Conservation (phyloP, 495 filamentous ascomycete species). For the Neurospora sp. region DNA sequence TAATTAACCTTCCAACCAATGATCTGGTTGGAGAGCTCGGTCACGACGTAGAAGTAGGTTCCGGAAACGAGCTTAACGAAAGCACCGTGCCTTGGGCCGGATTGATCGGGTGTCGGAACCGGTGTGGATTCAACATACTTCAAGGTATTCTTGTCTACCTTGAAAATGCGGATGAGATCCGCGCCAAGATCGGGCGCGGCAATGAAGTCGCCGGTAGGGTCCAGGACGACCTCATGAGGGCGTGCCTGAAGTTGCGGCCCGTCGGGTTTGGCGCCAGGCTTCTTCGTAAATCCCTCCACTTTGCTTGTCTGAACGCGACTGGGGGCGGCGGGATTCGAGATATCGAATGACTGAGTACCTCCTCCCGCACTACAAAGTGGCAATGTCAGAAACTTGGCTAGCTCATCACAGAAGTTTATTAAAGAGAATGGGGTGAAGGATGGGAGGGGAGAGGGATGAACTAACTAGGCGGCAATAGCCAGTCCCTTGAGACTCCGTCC, state of each 20-base stretch:
- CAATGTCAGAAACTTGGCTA: constrained; percentile 1
- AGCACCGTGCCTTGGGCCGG: constrained; percentile 57
- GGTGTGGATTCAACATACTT: constrained; percentile 23
- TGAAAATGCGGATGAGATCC: constrained; percentile 58
- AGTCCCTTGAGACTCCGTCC: constrained; percentile 29
- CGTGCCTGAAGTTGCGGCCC: constrained; percentile 12
- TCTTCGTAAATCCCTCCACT: too few species aligned
- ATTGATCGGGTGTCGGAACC: constrained; percentile 33
- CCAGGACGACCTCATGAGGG: constrained; percentile 49
- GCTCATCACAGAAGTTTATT: background rate
- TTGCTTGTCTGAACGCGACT: too few species aligned
- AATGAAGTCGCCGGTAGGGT: constrained; percentile 57
- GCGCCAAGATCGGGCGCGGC: constrained; percentile 63
- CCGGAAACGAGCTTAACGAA: constrained; percentile 42
- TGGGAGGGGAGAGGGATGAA: background rate
- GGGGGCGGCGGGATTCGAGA: constrained; percentile 21
- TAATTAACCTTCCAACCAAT: constrained; percentile 51
- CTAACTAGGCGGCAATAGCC: constrained; percentile 43
- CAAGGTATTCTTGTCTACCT: constrained; percentile 35
- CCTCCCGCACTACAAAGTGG: constrained; percentile 11
- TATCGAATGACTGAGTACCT: constrained; percentile 13
- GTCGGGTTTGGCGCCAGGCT: too few species aligned
- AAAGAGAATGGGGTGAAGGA: background rate
- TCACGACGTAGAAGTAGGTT: constrained; percentile 51
- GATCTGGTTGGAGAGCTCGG: constrained; percentile 52